These are phyloP conservation scores for Escovopsis sp. DNA, from an alignment of 2,329 filamentous ascomycete species.

Conservation along the genomic window DNA sequence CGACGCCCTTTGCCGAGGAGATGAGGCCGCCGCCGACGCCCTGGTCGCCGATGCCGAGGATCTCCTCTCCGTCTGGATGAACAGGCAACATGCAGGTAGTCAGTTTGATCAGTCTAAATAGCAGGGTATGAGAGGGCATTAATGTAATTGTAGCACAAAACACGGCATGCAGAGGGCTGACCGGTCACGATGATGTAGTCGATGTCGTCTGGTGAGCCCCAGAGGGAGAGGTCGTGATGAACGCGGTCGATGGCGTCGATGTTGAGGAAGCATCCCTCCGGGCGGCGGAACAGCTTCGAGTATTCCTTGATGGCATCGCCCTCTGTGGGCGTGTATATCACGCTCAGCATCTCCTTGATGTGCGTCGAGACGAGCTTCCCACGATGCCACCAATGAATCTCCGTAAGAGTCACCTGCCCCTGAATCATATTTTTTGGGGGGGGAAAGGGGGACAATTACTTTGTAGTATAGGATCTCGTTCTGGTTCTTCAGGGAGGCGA, in stretches of 20 bases:
- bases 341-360: conserved; percentile 72
- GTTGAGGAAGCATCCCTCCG: conserved; percentile 70
- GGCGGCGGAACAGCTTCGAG: conserved; percentile 59
- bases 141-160: too few relatives aligned
- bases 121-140: too few relatives aligned
- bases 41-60: conserved; percentile 80
- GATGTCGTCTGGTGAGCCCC: conserved; percentile 57
- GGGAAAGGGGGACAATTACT: conserved; percentile 22
- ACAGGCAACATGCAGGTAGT: too few relatives aligned
- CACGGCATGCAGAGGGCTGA: conserved; percentile 13
- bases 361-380: conserved; percentile 57
- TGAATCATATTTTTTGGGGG: not conserved
- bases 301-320: conserved; percentile 80
- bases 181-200: conserved; percentile 84
- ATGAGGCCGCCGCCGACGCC: conserved; percentile 76
- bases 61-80: conserved; percentile 44
- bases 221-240: conserved; percentile 50
- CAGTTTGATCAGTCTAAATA: too few relatives aligned
- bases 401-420: not conserved
- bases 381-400: too few relatives aligned
- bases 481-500: conserved; percentile 73
- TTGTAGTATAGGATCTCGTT: conserved; percentile 72
- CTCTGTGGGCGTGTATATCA: conserved; percentile 88
- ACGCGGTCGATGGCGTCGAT: conserved; percentile 54
- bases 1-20: conserved; percentile 65